These are phyloP conservation scores for Meyerozyma guilliermondii DNA, from an alignment of 1,139 yeast genomes.

Conservation along the genomic window DNA sequence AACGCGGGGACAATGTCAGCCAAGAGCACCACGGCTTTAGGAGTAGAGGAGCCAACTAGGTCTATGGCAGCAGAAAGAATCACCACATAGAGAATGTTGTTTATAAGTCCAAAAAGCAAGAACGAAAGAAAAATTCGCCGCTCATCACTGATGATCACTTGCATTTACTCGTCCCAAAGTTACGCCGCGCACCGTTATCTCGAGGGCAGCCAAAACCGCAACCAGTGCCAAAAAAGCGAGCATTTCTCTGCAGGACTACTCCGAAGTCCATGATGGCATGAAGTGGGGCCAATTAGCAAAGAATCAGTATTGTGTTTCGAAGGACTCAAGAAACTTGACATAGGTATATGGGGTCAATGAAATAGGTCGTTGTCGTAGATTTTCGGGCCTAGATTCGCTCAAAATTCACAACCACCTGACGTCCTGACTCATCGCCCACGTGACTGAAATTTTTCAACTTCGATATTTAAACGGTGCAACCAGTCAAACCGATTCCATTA, in stretches of 20 bases:
- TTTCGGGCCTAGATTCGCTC: background rate
- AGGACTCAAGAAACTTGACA: background rate
- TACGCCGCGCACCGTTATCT: constrained; percentile 1
- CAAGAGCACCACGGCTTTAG: constrained; percentile 79
- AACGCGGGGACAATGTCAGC: constrained; percentile 89
- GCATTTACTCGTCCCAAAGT: background rate
- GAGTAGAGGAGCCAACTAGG: constrained; percentile 75
- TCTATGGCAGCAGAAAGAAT: constrained; percentile 90
- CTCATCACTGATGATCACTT: background rate
- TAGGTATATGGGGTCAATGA: background rate
- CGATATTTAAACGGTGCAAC: background rate
- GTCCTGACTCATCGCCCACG: constrained; percentile 1
- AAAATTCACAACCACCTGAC: background rate
- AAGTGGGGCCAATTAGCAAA: too few species aligned
- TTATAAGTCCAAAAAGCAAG: constrained; percentile 80
- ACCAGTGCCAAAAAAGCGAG: too few species aligned
- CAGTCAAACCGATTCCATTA: background rate
- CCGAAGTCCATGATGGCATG: background rate
- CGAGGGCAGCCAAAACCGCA: too few species aligned
- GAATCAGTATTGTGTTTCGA: too few species aligned
- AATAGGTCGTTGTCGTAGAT: background rate
- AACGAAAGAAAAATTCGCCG: constrained; percentile 47
- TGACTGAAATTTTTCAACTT: constrained; percentile 2
- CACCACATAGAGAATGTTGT: constrained; percentile 86
- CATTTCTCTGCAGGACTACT: background rate